Percentiles rank a stretch among this genome's conserved stretches.
These are phyloP conservation scores for Lasiosphaeria hispida DNA, from an alignment of 495 filamentous ascomycete genomes.

Conservation along the genomic window DNA sequence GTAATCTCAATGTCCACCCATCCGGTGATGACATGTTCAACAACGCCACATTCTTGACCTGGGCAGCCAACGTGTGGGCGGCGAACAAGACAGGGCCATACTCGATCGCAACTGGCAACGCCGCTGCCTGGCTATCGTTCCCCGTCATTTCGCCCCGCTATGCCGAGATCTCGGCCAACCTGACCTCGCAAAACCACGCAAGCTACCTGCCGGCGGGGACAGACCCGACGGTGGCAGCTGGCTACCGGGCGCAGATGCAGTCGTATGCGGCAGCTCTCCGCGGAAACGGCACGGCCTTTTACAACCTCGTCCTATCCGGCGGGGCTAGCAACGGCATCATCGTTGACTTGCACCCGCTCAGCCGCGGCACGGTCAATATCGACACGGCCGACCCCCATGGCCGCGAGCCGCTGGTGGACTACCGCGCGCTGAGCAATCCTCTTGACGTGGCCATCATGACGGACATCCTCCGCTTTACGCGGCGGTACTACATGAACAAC, in stretches of 20 bases:
- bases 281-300: slow-evolving; percentile 42
- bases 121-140: slow-evolving; percentile 45
- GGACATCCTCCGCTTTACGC: slow-evolving; percentile 41
- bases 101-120: slow-evolving; percentile 43
- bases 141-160: slow-evolving; percentile 41
- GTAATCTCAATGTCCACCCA: slow-evolving; percentile 33
- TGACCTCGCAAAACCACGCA: slow-evolving; percentile 38
- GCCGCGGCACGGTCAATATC: slow-evolving; percentile 47
- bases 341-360: slow-evolving; percentile 44
- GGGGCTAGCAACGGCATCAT: slow-evolving; percentile 32
- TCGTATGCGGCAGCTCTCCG: slow-evolving; percentile 38
- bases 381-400: slow-evolving; percentile 37
- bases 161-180: slow-evolving; percentile 30
- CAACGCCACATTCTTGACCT: slow-evolving; percentile 39
- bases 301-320: slow-evolving; percentile 40
- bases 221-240: slow-evolving; percentile 40
- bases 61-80: slow-evolving; percentile 35
- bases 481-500: slow-evolving; percentile 39
- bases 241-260: slow-evolving; percentile 47
- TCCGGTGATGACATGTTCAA: slow-evolving; percentile 33
- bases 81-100: slow-evolving; percentile 43
- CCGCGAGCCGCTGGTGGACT: slow-evolving; percentile 45
- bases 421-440: slow-evolving; percentile 48
- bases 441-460: slow-evolving; percentile 44
- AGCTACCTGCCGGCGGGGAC: slow-evolving; percentile 35